Conservation (phyloP, 1,139 yeast genomes). For the Groenewaldozyma auringiensis region DNA sequence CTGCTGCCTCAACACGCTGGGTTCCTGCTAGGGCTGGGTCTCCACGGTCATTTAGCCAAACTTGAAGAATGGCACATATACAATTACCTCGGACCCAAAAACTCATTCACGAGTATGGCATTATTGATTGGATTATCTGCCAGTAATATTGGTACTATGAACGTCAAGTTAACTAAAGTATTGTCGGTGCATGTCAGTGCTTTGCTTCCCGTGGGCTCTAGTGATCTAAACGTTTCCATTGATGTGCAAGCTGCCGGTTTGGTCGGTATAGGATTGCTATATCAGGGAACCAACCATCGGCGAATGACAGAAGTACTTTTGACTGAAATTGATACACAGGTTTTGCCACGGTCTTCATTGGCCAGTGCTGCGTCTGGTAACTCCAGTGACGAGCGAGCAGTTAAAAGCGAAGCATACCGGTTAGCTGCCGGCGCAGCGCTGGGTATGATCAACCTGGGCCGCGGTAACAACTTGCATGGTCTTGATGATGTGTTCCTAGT, state of each 20-base stretch:
- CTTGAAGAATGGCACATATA: constrained; percentile 97
- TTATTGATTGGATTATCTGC: constrained; percentile 89
- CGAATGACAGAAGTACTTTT: constrained; percentile 79
- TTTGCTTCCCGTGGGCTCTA: constrained; percentile 81
- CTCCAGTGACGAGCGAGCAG: constrained; percentile 9
- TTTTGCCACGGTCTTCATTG: neutral
- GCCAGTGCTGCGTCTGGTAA: no score
- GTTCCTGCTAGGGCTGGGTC: constrained; percentile 81
- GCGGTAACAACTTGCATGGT: constrained; percentile 57
- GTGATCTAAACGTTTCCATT: constrained; percentile 75
- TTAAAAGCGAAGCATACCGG: constrained; percentile 64
- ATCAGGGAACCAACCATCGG: constrained; percentile 70
- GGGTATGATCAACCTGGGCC: constrained; percentile 81
- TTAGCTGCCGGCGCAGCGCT: constrained; percentile 83
- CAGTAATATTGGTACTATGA: constrained; percentile 75
- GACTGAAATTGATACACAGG: constrained; percentile 20
- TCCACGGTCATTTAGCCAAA: constrained; percentile 77
- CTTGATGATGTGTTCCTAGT: constrained; percentile 62
- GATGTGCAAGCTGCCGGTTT: constrained; percentile 89
- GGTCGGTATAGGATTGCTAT: constrained; percentile 81
- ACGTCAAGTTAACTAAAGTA: constrained; percentile 80
- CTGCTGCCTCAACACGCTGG: constrained; percentile 88
- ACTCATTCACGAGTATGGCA: constrained; percentile 78
- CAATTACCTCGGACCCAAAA: constrained; percentile 87
- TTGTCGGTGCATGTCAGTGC: constrained; percentile 92